Evolutionary conservation across 805 yeast species (phyloP).

Genomic region (Lipomyces chichibuensis): DNA sequence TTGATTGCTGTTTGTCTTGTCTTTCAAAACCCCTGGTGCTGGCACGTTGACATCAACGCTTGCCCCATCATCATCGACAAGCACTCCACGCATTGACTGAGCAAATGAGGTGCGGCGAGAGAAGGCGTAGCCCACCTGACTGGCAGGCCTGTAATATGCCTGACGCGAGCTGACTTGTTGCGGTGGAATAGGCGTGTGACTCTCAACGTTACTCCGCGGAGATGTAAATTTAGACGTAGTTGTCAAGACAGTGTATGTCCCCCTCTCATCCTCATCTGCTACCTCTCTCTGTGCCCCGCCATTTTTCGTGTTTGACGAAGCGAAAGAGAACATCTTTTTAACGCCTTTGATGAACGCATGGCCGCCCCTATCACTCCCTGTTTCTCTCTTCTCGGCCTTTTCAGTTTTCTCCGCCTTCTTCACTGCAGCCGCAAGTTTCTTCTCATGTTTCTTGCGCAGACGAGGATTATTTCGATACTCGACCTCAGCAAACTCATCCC

Average conservation of each 20-base stretch:
- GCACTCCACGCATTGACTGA: neutral
- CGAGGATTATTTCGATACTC: neutral
- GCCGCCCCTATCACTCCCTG: neutral
- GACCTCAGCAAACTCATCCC: slow-evolving; percentile 7
- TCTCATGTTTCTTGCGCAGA: neutral
- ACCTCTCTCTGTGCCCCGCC: neutral
- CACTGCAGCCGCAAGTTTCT: neutral
- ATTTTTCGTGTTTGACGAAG: neutral
- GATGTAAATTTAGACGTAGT: neutral
- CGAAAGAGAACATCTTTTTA: slow-evolving; percentile 5
- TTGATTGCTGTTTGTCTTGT: slow-evolving; percentile 7
- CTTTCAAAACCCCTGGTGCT: neutral
- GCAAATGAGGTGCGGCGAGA: neutral
- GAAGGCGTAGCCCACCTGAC: neutral
- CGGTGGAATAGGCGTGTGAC: slow-evolving; percentile 5
- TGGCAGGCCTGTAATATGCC: slow-evolving; percentile 6
- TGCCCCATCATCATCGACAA: neutral
- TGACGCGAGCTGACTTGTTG: slow-evolving; percentile 7
- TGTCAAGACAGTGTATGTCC: neutral
- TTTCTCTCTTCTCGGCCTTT: neutral
- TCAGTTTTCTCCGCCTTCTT: neutral
- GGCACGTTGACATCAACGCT: neutral
- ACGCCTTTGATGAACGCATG: slow-evolving; percentile 5
- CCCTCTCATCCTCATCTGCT: slow-evolving; percentile 2
- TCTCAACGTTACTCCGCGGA: neutral